A percentile compares a stretch with the other conserved stretches of the same genome.
These are phyloP conservation scores for Ganoderma boninense DNA, from an alignment of 1,284 basidiomycete species.

Conservation along the genomic window DNA sequence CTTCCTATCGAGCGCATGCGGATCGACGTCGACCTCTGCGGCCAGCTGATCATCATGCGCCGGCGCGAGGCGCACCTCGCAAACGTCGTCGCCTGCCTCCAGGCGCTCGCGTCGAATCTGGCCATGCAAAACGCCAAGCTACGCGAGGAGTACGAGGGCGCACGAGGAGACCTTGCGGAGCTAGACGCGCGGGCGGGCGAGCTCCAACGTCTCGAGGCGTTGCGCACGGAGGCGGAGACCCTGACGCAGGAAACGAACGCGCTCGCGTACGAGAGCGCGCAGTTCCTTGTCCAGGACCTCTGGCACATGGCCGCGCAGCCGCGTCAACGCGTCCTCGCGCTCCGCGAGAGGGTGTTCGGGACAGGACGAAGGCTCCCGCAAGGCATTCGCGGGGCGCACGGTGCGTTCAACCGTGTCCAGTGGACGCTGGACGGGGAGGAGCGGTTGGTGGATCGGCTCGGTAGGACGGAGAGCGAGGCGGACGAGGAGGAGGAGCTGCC, in stretches of 20 bases:
- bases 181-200: slow-evolving; percentile 55
- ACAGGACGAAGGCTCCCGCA: slow-evolving; percentile 46
- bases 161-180: slow-evolving; percentile 53
- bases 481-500: slow-evolving; percentile 70
- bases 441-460: slow-evolving; percentile 68
- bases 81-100: slow-evolving; percentile 52
- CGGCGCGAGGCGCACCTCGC: slow-evolving; percentile 67
- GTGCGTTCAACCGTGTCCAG: slow-evolving; percentile 68
- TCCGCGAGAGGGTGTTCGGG: slow-evolving; percentile 67
- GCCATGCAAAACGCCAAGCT: slow-evolving; percentile 61
- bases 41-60: slow-evolving; percentile 72
- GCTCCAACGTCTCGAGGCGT: slow-evolving; percentile 58
- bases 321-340: slow-evolving; percentile 66
- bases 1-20: slow-evolving; percentile 70
- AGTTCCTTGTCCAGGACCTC: slow-evolving; percentile 68
- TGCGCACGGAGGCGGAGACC: slow-evolving; percentile 57
- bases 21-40: slow-evolving; percentile 80
- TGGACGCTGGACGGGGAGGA: slow-evolving; percentile 71
- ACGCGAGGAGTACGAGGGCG: slow-evolving; percentile 61
- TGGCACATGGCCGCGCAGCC: slow-evolving; percentile 71
- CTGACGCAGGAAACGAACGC: slow-evolving; percentile 71
- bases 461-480: slow-evolving; percentile 77
- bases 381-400: slow-evolving; percentile 62
- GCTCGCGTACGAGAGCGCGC: slow-evolving; percentile 74
- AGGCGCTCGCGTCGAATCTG: slow-evolving; percentile 61